Conservation (phyloP, 768 basidiomycete genomes). For the Pisolithus orientalis region DNA sequence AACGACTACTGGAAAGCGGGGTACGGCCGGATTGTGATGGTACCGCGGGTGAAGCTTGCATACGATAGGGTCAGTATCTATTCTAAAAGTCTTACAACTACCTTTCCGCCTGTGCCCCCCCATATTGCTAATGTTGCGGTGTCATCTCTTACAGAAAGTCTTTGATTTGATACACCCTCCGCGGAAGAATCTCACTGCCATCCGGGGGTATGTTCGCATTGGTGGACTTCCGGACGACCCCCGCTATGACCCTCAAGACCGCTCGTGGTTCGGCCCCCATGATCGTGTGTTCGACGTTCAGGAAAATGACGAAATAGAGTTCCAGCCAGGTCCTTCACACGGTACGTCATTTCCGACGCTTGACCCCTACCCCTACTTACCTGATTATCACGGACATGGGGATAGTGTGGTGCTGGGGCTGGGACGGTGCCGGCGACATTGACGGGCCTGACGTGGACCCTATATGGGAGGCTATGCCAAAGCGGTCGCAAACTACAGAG, state of each 20-base stretch:
- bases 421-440: constrained; percentile 97
- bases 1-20: constrained; percentile 98
- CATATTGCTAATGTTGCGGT: neutral
- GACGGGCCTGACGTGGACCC: constrained; percentile 98
- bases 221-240: constrained; percentile 97
- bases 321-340: constrained; percentile 75
- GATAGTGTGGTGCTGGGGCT: constrained; percentile 99
- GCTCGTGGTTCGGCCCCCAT: constrained; percentile 97
- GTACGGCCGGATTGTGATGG: constrained; percentile 96
- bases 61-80: constrained; percentile 69
- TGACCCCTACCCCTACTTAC: too few species aligned
- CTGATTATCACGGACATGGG: neutral
- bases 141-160: constrained; percentile 58
- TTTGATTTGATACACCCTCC: constrained; percentile 91
- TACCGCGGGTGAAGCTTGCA: constrained; percentile 91
- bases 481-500: constrained; percentile 49
- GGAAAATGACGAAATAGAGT: constrained; percentile 72
- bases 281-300: constrained; percentile 90
- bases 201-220: constrained; percentile 88
- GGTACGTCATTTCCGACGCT: constrained; percentile 47
- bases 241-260: constrained; percentile 92
- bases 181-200: constrained; percentile 89
- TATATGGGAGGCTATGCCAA: constrained; percentile 86
- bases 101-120: neutral
- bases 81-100: neutral